Evolutionary conservation across 2,329 filamentous ascomycete genomes (phyloP).

Genomic region (Exserohilum turcica): DNA sequence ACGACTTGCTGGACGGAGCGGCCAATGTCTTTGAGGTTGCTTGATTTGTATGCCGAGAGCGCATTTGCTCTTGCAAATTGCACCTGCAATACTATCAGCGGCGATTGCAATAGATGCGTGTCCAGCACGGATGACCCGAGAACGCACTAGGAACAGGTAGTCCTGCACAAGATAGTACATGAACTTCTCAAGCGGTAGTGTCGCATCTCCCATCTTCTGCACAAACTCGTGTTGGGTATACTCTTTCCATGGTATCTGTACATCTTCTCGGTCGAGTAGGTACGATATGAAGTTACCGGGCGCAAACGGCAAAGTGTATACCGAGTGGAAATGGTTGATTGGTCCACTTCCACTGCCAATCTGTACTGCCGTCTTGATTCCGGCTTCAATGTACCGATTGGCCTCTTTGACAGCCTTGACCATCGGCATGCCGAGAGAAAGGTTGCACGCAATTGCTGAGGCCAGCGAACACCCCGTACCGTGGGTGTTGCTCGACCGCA

Average conservation of each 20-base stretch:
- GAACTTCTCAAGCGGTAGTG: conserved; percentile 75
- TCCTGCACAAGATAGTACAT: conserved; percentile 91
- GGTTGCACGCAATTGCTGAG: conserved; percentile 77
- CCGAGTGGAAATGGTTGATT: conserved; percentile 79
- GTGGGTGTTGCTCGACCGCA: conserved; percentile 80
- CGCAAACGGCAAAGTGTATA: conserved; percentile 69
- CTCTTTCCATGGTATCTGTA: conserved; percentile 73
- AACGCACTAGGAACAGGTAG: conserved; percentile 79
- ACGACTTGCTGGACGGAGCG: conserved; percentile 72
- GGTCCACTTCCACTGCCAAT: conserved; percentile 72
- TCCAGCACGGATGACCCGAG: not conserved
- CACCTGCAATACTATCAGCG: conserved; percentile 57
- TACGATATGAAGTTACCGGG: conserved; percentile 85
- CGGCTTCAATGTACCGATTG: conserved; percentile 72
- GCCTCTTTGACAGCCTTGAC: conserved; percentile 68
- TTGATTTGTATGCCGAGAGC: conserved; percentile 83
- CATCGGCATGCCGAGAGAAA: conserved; percentile 65
- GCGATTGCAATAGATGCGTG: not conserved
- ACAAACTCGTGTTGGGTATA: conserved; percentile 87
- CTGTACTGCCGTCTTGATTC: conserved; percentile 67
- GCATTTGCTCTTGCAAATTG: conserved; percentile 89
- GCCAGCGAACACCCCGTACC: conserved; percentile 94
- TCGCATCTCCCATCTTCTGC: conserved; percentile 73
- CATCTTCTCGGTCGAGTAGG: conserved; percentile 73
- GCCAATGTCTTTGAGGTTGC: conserved; percentile 72